phyloP scores from a whole-genome alignment of 305 asterid genomes.

The Fraxinus paxiana region DNA sequence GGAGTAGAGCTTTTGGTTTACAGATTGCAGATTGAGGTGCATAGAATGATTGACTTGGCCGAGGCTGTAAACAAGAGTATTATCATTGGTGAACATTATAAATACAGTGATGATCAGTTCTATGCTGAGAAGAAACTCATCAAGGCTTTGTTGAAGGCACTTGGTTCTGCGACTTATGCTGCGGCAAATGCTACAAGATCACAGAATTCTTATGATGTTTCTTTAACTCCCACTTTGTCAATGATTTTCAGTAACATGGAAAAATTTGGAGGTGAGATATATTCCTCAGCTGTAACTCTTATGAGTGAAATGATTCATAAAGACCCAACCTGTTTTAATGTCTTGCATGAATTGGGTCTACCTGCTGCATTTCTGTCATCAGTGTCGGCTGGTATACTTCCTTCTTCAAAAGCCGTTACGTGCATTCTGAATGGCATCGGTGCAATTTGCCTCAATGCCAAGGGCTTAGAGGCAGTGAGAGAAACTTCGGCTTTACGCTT shows the following conservation, averaged over 20 bases:
- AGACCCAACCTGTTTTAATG: slow-evolving; percentile 84
- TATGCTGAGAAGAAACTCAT: slow-evolving; percentile 71
- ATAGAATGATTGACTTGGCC: slow-evolving; percentile 58
- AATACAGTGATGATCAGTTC: slow-evolving; percentile 39
- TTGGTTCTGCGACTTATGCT: slow-evolving; percentile 93
- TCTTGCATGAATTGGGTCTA: slow-evolving; percentile 83
- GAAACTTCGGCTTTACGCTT: slow-evolving; percentile 78
- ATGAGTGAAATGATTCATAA: slow-evolving; percentile 98
- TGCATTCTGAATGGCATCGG: slow-evolving; percentile 95
- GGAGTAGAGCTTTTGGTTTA: slow-evolving; percentile 90
- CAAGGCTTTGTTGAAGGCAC: slow-evolving; percentile 81
- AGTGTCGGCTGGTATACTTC: slow-evolving; percentile 67
- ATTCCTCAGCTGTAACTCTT: slow-evolving; percentile 81
- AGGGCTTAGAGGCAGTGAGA: slow-evolving; percentile 88
- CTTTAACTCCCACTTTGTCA: slow-evolving; percentile 73
- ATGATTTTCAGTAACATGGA: slow-evolving; percentile 77
- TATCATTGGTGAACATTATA: slow-evolving; percentile 52
- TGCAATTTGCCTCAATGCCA: slow-evolving; percentile 86
- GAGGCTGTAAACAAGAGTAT: slow-evolving; percentile 51
- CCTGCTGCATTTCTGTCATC: slow-evolving; percentile 84
- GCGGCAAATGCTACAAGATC: slow-evolving; percentile 70
- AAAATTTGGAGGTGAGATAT: slow-evolving; percentile 86
- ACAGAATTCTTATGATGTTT: slow-evolving; percentile 68
- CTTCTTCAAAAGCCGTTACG: slow-evolving; percentile 87
- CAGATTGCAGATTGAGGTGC: slow-evolving; percentile 85